Evolutionary conservation across 352 stramenopile species (phyloP).

Genomic region (Phytophthora citricola): DNA sequence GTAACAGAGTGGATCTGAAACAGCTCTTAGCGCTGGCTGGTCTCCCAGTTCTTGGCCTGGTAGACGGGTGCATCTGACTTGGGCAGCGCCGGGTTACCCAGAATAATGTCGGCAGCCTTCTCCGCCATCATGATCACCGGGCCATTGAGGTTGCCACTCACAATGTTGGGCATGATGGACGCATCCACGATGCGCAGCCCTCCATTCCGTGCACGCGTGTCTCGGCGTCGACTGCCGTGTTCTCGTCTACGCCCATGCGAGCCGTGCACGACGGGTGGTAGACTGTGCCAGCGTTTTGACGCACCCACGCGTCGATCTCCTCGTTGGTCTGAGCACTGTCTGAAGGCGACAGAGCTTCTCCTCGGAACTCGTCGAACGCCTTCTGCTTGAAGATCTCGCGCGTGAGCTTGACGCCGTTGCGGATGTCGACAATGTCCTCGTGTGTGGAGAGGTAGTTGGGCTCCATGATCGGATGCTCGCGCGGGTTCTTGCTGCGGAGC

Average conservation of each 20-base stretch:
- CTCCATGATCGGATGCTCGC: constrained; percentile 78
- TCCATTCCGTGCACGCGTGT: constrained; percentile 87
- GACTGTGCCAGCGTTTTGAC: constrained; percentile 73
- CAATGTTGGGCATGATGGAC: constrained; percentile 93
- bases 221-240: constrained; percentile 84
- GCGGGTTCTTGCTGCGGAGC: constrained; percentile 68
- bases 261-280: constrained; percentile 90
- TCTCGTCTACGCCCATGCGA: constrained; percentile 76
- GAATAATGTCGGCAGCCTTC: constrained; percentile 92
- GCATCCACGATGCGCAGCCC: constrained; percentile 91
- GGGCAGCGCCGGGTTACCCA: constrained; percentile 60
- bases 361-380: constrained; percentile 80
- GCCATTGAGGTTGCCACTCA: constrained; percentile 93
- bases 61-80: constrained; percentile 76
- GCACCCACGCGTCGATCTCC: constrained; percentile 83
- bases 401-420: constrained; percentile 71
- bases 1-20: background rate
- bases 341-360: constrained; percentile 68
- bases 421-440: constrained; percentile 74
- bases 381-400: constrained; percentile 87
- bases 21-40: constrained; percentile 57
- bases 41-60: constrained; percentile 67
- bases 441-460: constrained; percentile 84
- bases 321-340: constrained; percentile 58
- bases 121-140: constrained; percentile 93